These are phyloP conservation scores for Talaromyces sp. DNA, from an alignment of 2,329 filamentous ascomycete species.

Conservation along the genomic window DNA sequence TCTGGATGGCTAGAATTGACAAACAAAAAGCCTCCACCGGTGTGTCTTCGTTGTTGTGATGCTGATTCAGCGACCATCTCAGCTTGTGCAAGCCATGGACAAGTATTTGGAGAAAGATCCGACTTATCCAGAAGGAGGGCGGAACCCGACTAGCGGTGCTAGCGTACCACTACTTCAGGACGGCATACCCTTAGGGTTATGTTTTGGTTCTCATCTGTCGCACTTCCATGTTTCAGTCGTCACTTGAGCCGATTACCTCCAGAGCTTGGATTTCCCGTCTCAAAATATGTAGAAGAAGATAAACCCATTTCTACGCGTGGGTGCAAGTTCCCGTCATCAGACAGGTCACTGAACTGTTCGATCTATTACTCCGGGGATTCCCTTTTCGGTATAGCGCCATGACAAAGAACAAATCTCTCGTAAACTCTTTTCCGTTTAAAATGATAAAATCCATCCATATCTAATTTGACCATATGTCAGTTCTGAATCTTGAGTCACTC, in stretches of 20 bases:
- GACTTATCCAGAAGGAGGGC: neutral
- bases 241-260: neutral
- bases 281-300: neutral
- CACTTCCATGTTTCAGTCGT: neutral
- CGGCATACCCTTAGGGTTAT: neutral
- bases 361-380: neutral
- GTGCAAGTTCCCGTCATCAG: neutral
- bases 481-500: neutral
- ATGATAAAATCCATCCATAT: neutral
- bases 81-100: neutral
- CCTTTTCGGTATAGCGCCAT: neutral
- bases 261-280: neutral
- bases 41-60: neutral
- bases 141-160: neutral
- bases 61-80: slow-evolving; percentile 1
- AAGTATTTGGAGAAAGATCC: neutral
- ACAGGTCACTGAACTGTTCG: neutral
- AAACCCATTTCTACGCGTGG: neutral
- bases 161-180: neutral
- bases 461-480: neutral
- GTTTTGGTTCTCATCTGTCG: neutral
- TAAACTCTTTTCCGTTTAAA: neutral
- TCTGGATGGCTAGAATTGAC: slow-evolving; percentile 17
- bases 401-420: neutral
- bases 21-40: slow-evolving; percentile 8